phyloP scores from a whole-genome alignment of 2,329 filamentous ascomycete species.

The Endoconidiophora polonica region DNA sequence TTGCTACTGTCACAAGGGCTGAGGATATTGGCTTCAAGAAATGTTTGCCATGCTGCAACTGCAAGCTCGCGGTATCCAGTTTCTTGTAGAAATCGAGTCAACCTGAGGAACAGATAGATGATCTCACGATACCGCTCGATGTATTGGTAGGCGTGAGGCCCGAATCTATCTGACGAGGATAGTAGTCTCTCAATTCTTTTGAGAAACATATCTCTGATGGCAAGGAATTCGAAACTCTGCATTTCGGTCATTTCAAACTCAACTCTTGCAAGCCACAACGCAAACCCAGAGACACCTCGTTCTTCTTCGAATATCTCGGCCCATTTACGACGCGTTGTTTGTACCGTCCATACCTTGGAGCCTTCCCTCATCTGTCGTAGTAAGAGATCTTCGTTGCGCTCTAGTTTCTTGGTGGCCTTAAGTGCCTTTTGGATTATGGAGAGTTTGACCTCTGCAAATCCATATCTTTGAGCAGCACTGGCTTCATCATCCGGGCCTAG shows the following conservation, averaged over 20 bases:
- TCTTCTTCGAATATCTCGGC: slow-evolving; percentile 25
- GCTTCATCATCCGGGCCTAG: slow-evolving; percentile 26
- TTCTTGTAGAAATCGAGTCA: slow-evolving; percentile 59
- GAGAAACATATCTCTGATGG: slow-evolving; percentile 41
- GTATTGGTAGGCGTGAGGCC: not conserved
- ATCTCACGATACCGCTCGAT: slow-evolving; percentile 17
- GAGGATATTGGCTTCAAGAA: slow-evolving; percentile 57
- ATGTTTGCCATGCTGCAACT: slow-evolving; percentile 65
- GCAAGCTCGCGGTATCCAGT: slow-evolving; percentile 65
- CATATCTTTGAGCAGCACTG: slow-evolving; percentile 45
- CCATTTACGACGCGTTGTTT: slow-evolving; percentile 49
- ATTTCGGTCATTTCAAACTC: slow-evolving; percentile 57
- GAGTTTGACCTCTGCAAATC: slow-evolving; percentile 63
- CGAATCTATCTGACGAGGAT: too few relatives aligned
- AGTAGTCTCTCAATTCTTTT: slow-evolving; percentile 27
- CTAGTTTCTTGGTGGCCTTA: slow-evolving; percentile 29
- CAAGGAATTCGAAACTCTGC: slow-evolving; percentile 49
- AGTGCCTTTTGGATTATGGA: slow-evolving; percentile 67
- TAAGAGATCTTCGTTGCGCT: slow-evolving; percentile 42
- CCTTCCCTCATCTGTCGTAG: slow-evolving; percentile 59
- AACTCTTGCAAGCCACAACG: slow-evolving; percentile 57
- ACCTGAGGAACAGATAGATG: slow-evolving; percentile 56
- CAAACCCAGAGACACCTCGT: slow-evolving; percentile 26
- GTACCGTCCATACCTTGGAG: slow-evolving; percentile 52
- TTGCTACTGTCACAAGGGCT: slow-evolving; percentile 22